Evolutionary conservation across 345 rosid species (phyloP).

Genomic region (Camelina laxa): DNA sequence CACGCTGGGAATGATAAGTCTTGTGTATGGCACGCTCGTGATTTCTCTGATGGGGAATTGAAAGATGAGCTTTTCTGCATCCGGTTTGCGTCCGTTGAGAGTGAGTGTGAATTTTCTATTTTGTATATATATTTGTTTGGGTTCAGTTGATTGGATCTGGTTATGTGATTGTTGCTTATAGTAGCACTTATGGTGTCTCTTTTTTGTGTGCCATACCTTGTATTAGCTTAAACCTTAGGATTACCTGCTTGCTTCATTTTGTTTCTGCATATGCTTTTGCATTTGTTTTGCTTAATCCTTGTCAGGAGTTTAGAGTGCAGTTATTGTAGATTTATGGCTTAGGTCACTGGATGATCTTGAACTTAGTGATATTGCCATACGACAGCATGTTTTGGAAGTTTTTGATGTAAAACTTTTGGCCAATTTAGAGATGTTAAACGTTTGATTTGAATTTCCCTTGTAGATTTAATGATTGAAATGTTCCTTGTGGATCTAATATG

Average conservation of each 20-base stretch:
- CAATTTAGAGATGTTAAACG: neutral
- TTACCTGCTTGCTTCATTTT: slow-evolving; percentile 1
- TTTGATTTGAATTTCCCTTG: neutral
- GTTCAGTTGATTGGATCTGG: neutral
- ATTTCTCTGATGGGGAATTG: slow-evolving; percentile 71
- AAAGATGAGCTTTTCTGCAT: slow-evolving; percentile 83
- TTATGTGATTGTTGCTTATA: neutral
- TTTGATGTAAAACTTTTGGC: neutral
- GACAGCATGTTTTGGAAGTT: slow-evolving; percentile 1
- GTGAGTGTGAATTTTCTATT: slow-evolving; percentile 46
- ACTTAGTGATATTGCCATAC: neutral
- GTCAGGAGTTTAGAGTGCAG: neutral
- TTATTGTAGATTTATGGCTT: neutral
- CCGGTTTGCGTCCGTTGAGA: slow-evolving; percentile 67
- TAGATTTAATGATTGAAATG: neutral
- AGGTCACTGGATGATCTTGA: slow-evolving; percentile 16
- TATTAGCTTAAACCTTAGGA: neutral
- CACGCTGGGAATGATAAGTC: slow-evolving; percentile 80
- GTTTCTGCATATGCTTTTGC: neutral
- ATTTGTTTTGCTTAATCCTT: neutral
- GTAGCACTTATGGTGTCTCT: neutral
- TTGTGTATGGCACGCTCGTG: slow-evolving; percentile 72
- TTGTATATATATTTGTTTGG: neutral
- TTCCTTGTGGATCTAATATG: neutral
- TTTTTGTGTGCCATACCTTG: neutral